Conservation (phyloP, 257 asterid species). For the Solanum rostratum region DNA sequence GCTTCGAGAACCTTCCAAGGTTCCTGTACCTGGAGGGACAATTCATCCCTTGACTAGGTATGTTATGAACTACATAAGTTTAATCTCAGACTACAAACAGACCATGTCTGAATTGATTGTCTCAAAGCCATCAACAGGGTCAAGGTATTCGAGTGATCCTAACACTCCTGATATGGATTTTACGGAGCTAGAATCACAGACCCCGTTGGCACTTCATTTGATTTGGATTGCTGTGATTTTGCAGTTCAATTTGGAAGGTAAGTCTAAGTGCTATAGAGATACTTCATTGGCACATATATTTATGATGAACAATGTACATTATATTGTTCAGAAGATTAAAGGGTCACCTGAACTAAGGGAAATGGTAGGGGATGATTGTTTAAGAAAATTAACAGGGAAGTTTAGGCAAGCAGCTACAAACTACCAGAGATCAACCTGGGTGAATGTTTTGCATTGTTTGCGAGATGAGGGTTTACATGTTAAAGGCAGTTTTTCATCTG, state of each 20-base stretch:
- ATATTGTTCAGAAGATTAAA: slow-evolving; percentile 67
- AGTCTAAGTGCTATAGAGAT: slow-evolving; percentile 68
- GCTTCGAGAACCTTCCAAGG: slow-evolving; percentile 66
- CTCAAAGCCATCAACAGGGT: slow-evolving; percentile 57
- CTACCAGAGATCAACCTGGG: slow-evolving; percentile 78
- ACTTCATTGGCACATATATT: slow-evolving; percentile 71
- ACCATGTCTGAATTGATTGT: slow-evolving; percentile 57
- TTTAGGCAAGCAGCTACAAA: slow-evolving; percentile 53
- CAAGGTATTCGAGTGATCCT: slow-evolving; percentile 54
- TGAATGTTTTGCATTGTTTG: slow-evolving; percentile 62
- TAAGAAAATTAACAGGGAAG: slow-evolving; percentile 52
- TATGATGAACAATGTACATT: slow-evolving; percentile 90
- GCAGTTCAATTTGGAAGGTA: slow-evolving; percentile 72
- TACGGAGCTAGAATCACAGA: slow-evolving; percentile 43
- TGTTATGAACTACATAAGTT: slow-evolving; percentile 79
- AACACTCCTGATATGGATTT: slow-evolving; percentile 69
- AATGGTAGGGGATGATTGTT: slow-evolving; percentile 69
- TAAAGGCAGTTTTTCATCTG: slow-evolving; percentile 72
- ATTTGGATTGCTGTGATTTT: slow-evolving; percentile 69
- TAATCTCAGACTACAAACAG: slow-evolving; percentile 72
- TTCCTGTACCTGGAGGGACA: slow-evolving; percentile 86
- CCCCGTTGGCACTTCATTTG: slow-evolving; percentile 64
- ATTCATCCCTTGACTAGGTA: slow-evolving; percentile 87
- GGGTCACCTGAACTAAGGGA: slow-evolving; percentile 72
- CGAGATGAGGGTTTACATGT: slow-evolving; percentile 87